A percentile compares a stretch with the other conserved stretches of the same genome.
Evolutionary conservation across 345 rosid species (phyloP).

Genomic region (Arabis hirsuta): DNA sequence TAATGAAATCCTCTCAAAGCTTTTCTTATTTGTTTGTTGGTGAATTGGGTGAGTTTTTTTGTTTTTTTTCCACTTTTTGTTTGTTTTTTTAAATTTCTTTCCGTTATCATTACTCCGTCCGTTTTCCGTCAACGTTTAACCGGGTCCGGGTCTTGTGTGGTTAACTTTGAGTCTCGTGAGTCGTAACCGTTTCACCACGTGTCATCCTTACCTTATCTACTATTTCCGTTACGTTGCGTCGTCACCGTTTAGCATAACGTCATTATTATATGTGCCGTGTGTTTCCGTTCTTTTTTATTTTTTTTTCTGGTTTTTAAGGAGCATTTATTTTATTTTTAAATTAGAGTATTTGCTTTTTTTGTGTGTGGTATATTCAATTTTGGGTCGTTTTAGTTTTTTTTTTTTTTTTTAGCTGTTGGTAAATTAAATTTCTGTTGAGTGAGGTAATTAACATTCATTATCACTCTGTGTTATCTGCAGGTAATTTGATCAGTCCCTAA

Average conservation of each 20-base stretch:
- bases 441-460: conserved; percentile 2
- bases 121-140: conserved; percentile 9
- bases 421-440: conserved; percentile 11
- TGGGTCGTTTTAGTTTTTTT: background rate
- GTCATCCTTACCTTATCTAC: conserved; percentile 18
- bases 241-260: conserved; percentile 17
- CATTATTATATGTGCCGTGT: conserved; percentile 15
- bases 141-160: background rate
- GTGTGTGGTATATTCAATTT: background rate
- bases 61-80: background rate
- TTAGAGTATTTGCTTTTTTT: background rate
- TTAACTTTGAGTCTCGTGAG: conserved; percentile 1
- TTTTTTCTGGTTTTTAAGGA: background rate
- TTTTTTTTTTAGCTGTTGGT: background rate
- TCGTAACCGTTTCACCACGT: conserved; percentile 4
- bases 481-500: background rate
- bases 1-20: conserved; percentile 34
- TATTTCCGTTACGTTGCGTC: conserved; percentile 8
- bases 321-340: background rate
- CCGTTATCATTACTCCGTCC: conserved; percentile 12
- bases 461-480: conserved; percentile 27
- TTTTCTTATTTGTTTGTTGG: conserved; percentile 18
- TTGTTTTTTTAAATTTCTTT: background rate
- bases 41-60: conserved; percentile 36
- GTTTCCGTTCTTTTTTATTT: conserved; percentile 4